phyloP scores from a whole-genome alignment of 805 yeast species.

The Candida railenensis region DNA sequence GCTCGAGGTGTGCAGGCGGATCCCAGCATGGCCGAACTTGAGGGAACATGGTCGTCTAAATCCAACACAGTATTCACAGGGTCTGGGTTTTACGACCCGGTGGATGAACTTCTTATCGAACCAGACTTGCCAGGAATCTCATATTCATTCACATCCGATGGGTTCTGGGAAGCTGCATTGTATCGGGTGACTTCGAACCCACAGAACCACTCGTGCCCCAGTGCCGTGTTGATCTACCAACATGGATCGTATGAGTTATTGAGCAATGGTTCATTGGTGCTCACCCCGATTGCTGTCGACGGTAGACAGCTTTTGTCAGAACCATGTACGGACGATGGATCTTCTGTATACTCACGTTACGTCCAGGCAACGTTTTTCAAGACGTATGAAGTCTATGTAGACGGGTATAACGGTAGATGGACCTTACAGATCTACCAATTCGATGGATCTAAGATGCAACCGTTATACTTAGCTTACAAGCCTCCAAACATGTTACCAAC shows the following conservation, averaged over 20 bases:
- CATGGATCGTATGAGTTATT: constrained; percentile 77
- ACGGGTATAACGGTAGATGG: constrained; percentile 81
- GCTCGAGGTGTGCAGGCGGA: constrained; percentile 18
- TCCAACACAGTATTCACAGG: constrained; percentile 95
- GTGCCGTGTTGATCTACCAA: constrained; percentile 80
- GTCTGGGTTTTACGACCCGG: constrained; percentile 93
- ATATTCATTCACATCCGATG: constrained; percentile 90
- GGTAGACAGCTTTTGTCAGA: constrained; percentile 89
- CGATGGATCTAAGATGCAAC: constrained; percentile 80
- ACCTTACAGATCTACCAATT: constrained; percentile 70
- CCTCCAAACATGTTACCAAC: constrained; percentile 99
- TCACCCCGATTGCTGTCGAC: constrained; percentile 79
- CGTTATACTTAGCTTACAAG: constrained; percentile 84
- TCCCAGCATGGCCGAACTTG: constrained; percentile 47
- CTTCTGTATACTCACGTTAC: constrained; percentile 70
- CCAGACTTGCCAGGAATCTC: constrained; percentile 96
- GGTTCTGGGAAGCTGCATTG: constrained; percentile 84
- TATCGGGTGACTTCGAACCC: constrained; percentile 78
- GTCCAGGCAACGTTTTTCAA: constrained; percentile 61
- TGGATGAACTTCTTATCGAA: constrained; percentile 89
- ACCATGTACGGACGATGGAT: constrained; percentile 71
- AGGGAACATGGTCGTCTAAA: constrained; percentile 95
- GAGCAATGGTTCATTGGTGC: constrained; percentile 62
- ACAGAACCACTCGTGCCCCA: constrained; percentile 74
- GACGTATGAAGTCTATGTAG: constrained; percentile 59